Evolutionary conservation across 495 filamentous ascomycete genomes (phyloP), one percentile per base, ranked within the genome.

Genomic region (Penicillium macrosclerotiorum): DNA sequence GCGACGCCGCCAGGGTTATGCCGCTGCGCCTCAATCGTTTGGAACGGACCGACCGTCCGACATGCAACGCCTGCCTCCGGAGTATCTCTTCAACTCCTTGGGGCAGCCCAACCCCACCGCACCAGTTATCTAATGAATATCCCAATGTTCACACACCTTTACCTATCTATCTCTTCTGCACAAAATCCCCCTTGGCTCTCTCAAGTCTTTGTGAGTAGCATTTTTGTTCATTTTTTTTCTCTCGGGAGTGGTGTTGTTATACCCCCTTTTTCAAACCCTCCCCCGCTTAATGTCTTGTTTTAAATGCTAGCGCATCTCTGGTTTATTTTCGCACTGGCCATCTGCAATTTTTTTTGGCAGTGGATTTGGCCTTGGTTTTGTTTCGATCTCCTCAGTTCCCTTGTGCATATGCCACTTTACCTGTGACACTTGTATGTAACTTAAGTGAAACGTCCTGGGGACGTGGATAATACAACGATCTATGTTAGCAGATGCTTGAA

Each of bases 1-100:
- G 57, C 85, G 90, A 55, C 83, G 80, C 66, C 78, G 84, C 26
- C 89, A 96, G 62, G 94, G 93, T 30, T 97, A 97, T 55, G 71
- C 85, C 37, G 86, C 85, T 3, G 88, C 88, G 3, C 88, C 88
- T 5, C 88, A 88, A 17, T 73, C 72, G 9, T 85, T 81, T 63
- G 80, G 80, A 51, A 72, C 67, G 12, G 87, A 92, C 56, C 83
- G 86, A 44, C 82, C 79, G 29, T 80, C 78, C 45, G 86, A 87
- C 55, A 84, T 95, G 72, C 76, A 79, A 47, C 78, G 89, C 38
- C 75, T 96, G 56, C 91, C 90, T 4, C 91, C 91, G 2, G 79
- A 85, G 52, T 82, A 90, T 53, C 73, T 96, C 23, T 84, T 96
- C 53, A 84, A 77, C 46, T 67, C 72, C 13, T 47, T 79, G 36